Base-by-base conservation (phyloP, 495 filamentous ascomycete genomes). In the Penicillium coffeae region DNA sequence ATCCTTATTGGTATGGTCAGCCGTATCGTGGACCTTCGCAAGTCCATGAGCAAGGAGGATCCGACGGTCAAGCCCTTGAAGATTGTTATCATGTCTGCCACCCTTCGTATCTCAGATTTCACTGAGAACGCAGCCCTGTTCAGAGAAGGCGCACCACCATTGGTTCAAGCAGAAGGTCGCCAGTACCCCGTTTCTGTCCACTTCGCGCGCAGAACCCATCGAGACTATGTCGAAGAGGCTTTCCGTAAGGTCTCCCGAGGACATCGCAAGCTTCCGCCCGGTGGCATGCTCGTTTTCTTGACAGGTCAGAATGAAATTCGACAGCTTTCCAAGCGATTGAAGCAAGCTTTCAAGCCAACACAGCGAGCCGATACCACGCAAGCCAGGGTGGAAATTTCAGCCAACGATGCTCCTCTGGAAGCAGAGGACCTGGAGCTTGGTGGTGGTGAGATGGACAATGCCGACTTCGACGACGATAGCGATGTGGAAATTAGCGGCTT, bases 51-150 rank as follows among this genome's bases (percentile, higher is more conserved):
- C 15, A 65, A 69, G 47, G 80, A 87, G 63, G 74, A 87, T 53
- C 66, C 80, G 0, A 70, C 73, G n/a, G 66, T 83, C 38, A 82
- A 81, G 56, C 89, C 90, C 5, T 56, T 99, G 55, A 99, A 96
- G 68, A 76, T 99, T 5, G 81, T 99, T 48, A 95, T 99, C 66
- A 99, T 99, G 94, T 96, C 91, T 38, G 94, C 94, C 16, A 99
- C 94, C 1, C 75, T 97, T 8, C 75, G 89, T 44, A 86, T 96
- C 21, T 86, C 90, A 6, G 92, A 97, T 58, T 92, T 99, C 56
- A 87, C 86, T 2, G 77, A 89, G 48, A 99, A 99, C 53, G 64
- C 76, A 18, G 80, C 74, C 19, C 75, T 99, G 0, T 99, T 97
- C 64, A 74, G 82, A 3, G 73, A 70, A n/a, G 74, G 71, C 2